Evolutionary conservation across 2,329 filamentous ascomycete species (phyloP), one percentile per base, ranked within the genome.

Genomic region (Plectosphaerella sp.): DNA sequence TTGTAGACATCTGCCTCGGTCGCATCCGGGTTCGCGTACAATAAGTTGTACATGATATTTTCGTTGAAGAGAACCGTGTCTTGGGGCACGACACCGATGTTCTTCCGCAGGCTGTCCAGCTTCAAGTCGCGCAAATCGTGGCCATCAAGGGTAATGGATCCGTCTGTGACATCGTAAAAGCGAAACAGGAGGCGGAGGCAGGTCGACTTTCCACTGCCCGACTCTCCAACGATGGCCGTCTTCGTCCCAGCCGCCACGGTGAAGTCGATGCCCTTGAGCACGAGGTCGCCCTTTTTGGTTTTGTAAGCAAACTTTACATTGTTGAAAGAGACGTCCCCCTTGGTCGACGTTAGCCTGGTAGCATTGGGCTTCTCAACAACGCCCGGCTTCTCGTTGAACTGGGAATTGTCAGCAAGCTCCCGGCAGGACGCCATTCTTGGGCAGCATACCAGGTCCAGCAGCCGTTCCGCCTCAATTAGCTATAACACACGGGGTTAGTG

Each of bases 41-140:
- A 67, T 11, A 82, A 67, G 54, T 82, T 82, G 63, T 79, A 80
- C 67, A 80, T 79, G 51, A 82, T 70, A 2, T 72, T 74, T 37
- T 79, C 77, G 59, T 81, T 79, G 62, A 82, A 81, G 5, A 76
- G 64, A 24, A 74, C 67, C 0, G 73, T 72, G 2, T 73, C 67
- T 46, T 76, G 73, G 0, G 73, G 73, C 12, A 76, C 73, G 4
- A 76, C 72, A 3, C 72, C 73, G 42, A 76, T 74, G 47, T 70
- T 66, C 47, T 63, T 61, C 25, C 72, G 69, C 3, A 75, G 61
- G 48, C 71, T 73, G 16, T 58, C 56, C 1, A 73, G 59, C 47
- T 70, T 75, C 5, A 75, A 56, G 36, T 74, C 70, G 42, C 65
- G 66, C 14, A 78, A 64, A 33, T 77, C 72, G 12, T 74, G 67